Base-by-base conservation (phyloP, 1,139 yeast genomes). In the Trichomonascaceae sp. region DNA sequence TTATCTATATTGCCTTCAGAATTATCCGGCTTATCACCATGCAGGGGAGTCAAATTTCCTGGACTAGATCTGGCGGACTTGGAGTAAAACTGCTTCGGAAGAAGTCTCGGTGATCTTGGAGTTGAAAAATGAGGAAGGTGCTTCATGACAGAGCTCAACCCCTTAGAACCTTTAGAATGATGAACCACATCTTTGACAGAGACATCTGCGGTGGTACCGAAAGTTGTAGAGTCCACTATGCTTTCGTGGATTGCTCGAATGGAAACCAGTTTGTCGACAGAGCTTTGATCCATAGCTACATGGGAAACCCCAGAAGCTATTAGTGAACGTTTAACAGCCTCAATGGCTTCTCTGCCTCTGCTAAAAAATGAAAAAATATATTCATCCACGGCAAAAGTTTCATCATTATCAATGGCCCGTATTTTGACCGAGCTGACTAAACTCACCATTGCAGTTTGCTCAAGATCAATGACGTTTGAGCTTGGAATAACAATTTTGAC, bases 401-500 rank as follows among this genome's bases (percentile, higher is more conserved):
- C 79, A 13, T 75, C 71, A 47, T 76, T 75, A 60, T 83, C 84
- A 53, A 81, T 67, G 0, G 80, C 83, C 53, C 78, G 69, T 19
- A 78, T 57, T 53, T 74, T 72, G 43, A 79, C 61, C 3, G 81
- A 77, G 41, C 71, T 75, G 3, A 84, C 80, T 38, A 77, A 66
- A 12, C 81, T 82, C 53, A 81, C 70, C 12, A 81, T 75, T 15
- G 75, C 63, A 32, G 77, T 76, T 59, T 80, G 73, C 59, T 82
- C 87, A 39, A 82, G 67, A 60, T 84, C 88, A 13, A 82, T 64
- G n/a, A 91, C 74, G 61, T 84, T 84, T 45, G 76, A 79, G 24
- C 87, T 67, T 0, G 98, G 97, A 8, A 91, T 81, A 61, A 86
- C 86, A 15, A 91, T 74, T 43, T 87, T 79, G 9, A 89, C 95